These are phyloP conservation scores for Neurospora sp. DNA, from an alignment of 495 filamentous ascomycete genomes.

Conservation along the genomic window DNA sequence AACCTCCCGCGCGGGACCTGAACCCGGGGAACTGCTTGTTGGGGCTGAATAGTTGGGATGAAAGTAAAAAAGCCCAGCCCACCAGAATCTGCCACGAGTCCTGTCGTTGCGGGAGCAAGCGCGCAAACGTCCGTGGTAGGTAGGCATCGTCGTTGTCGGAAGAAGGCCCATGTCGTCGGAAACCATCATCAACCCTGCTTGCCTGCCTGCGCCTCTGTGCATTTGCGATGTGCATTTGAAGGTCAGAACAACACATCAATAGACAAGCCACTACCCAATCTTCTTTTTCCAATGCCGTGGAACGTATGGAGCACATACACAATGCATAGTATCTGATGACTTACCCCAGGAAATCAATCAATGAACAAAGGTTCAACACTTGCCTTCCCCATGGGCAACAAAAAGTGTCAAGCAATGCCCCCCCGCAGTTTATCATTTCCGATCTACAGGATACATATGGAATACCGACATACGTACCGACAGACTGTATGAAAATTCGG, in stretches of 20 bases:
- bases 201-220: not conserved
- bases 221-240: not conserved
- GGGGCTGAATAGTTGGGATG: not conserved
- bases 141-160: not conserved
- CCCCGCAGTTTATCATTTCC: not conserved
- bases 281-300: not conserved
- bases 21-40: not conserved
- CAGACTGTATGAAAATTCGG: not conserved
- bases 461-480: not conserved
- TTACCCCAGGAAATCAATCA: not conserved
- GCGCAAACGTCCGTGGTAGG: not conserved
- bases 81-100: not conserved
- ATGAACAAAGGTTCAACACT: too few relatives aligned
- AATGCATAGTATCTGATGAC: not conserved
- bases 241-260: not conserved
- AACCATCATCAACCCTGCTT: not conserved
- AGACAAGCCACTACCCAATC: not conserved
- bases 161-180: not conserved
- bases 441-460: not conserved
- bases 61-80: not conserved
- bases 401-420: not conserved
- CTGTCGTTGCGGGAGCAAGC: not conserved
- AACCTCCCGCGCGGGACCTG: not conserved
- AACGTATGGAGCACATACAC: not conserved
- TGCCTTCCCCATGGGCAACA: not conserved